Evolutionary conservation across 2,329 filamentous ascomycete genomes (phyloP), one percentile per base, ranked within the genome.

Genomic region (Neonectria ditissima): DNA sequence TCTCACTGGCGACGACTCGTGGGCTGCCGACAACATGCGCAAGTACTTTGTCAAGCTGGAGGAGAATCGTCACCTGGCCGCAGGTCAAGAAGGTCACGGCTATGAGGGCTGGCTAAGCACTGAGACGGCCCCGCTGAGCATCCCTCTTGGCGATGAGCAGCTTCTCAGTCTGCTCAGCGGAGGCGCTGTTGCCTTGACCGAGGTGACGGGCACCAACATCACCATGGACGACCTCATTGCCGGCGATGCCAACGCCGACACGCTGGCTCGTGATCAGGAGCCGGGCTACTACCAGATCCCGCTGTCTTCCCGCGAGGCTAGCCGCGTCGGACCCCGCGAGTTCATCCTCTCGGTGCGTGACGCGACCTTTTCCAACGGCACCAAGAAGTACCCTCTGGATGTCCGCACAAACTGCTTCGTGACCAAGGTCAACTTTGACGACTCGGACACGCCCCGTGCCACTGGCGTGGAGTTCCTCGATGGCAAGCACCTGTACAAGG

Each of bases 41-140:
- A 76, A 82, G 59, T 86, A 88, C 76, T 88, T 86, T 56, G 70
- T 78, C 47, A 80, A 80, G 65, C 69, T 89, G 53, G 87, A 90
- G 75, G 79, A 82, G 58, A 84, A 84, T 78, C 71, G 79, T 9
- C 87, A 89, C 74, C 77, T 87, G 1, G 60, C 79, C 71, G 58
- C 79, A 65, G 59, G 78, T 59, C 41, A 63, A 73, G 54, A 45
- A 43, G 87, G 86, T 5, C 88, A 90, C 68, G 88, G 88, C 13
- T 85, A 81, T 65, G 70, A 82, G 30, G 88, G 87, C 24, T 90
- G 87, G 87, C 79, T 89, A 18, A 74, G 76, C 26, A 87, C 84
- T 1, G 80, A 82, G 61, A 76, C 81, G 5, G 82, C 86, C 0
- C 82, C 84, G 8, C 75, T 89, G 45, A 80, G 76, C 14, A 79